Evolutionary conservation across 2,329 filamentous ascomycete species (phyloP).

Genomic region (Fusarium sp.): DNA sequence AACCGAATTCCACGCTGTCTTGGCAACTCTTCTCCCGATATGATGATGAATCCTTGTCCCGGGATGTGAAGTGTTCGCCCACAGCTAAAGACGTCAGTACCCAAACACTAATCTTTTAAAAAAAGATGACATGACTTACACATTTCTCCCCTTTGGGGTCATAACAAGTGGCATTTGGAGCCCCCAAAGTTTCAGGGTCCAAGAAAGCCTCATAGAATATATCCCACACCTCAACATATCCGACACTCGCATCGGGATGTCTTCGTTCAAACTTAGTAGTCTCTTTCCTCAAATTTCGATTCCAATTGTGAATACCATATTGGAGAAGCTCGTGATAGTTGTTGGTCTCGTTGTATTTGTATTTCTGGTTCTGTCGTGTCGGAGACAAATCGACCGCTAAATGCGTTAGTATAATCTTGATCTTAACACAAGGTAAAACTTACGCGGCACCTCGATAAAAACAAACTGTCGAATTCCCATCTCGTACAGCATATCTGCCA

Average conservation of each 20-base stretch:
- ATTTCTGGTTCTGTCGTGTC: background rate
- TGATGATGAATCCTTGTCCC: background rate
- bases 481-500: background rate
- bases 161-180: background rate
- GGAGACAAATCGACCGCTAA: background rate
- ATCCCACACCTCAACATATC: background rate
- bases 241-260: background rate
- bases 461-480: background rate
- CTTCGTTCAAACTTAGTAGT: background rate
- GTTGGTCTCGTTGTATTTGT: background rate
- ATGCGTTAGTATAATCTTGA: background rate
- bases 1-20: background rate
- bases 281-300: background rate
- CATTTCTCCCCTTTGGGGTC: background rate
- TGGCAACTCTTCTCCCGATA: background rate
- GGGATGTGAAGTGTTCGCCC: background rate
- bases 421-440: background rate
- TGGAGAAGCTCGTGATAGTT: background rate
- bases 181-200: background rate
- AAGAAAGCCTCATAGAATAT: conserved; percentile 8
- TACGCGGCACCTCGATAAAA: conserved; percentile 1
- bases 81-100: background rate
- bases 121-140: background rate
- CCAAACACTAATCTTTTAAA: accelerated
- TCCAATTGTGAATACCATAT: background rate